A percentile compares a stretch with the other conserved stretches of the same genome.
These are phyloP conservation scores for Macrophomina pseudophaseolina DNA, from an alignment of 2,329 filamentous ascomycete species.

Conservation along the genomic window DNA sequence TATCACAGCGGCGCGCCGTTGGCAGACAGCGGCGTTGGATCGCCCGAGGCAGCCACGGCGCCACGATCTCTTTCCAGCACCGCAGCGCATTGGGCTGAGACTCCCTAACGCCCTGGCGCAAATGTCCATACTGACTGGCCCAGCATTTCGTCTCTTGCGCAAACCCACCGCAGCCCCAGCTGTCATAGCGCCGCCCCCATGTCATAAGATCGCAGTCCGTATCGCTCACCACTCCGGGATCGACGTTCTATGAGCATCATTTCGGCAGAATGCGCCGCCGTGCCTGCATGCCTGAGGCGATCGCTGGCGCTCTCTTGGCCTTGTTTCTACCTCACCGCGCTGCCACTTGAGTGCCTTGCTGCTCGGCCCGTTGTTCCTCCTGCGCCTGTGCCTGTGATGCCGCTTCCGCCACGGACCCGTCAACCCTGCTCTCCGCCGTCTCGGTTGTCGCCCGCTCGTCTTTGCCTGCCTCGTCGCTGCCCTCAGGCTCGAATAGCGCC, in stretches of 20 bases:
- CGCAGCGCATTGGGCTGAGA: slow-evolving; percentile 17
- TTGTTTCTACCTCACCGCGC: slow-evolving; percentile 34
- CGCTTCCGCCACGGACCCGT: slow-evolving; percentile 37
- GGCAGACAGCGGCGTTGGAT: slow-evolving; percentile 5
- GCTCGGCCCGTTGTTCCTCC: slow-evolving; percentile 45
- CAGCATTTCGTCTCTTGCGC: slow-evolving; percentile 23
- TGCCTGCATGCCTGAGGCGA: slow-evolving; percentile 32
- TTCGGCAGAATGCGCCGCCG: slow-evolving; percentile 24
- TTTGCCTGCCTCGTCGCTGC: slow-evolving; percentile 38
- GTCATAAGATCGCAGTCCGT: slow-evolving; percentile 25
- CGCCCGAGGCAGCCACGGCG: slow-evolving; percentile 18
- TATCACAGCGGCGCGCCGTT: slow-evolving; percentile 15
- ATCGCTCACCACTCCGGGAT: slow-evolving; percentile 22
- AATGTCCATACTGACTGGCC: slow-evolving; percentile 21
- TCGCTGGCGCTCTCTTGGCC: slow-evolving; percentile 34
- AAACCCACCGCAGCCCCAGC: slow-evolving; percentile 10
- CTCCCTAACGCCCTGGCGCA: slow-evolving; percentile 15
- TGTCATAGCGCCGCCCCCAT: slow-evolving; percentile 23
- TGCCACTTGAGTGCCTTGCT: slow-evolving; percentile 44
- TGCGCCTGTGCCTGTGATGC: slow-evolving; percentile 41
- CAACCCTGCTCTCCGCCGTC: slow-evolving; percentile 43
- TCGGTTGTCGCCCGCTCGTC: slow-evolving; percentile 40
- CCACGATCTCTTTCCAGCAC: slow-evolving; percentile 23
- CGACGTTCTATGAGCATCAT: slow-evolving; percentile 25
- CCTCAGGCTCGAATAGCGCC: slow-evolving; percentile 52